phyloP scores from a whole-genome alignment of 2,329 filamentous ascomycete species.

The Aspergillus nomiae region DNA sequence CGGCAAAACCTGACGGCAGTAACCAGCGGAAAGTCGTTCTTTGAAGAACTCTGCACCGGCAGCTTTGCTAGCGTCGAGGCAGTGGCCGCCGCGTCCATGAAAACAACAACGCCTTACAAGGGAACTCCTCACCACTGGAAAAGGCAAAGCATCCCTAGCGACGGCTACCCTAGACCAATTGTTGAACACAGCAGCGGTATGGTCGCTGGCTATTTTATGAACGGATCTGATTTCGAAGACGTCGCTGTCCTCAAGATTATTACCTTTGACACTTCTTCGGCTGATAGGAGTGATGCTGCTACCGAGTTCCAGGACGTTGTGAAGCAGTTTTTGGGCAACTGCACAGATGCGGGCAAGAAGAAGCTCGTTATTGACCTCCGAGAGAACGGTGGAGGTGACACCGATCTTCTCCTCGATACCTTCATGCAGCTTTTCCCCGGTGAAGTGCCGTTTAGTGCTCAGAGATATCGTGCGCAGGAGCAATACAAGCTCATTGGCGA shows the following conservation, averaged over 20 bases:
- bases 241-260: constrained; percentile 49
- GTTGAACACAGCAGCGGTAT: constrained; percentile 36
- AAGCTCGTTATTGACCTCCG: constrained; percentile 65
- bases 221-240: constrained; percentile 39
- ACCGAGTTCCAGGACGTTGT: constrained; percentile 42
- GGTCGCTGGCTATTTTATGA: constrained; percentile 49
- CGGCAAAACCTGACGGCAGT: constrained; percentile 34
- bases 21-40: constrained; percentile 43
- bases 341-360: constrained; percentile 50
- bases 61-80: constrained; percentile 5
- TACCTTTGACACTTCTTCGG: constrained; percentile 33
- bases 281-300: constrained; percentile 8
- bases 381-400: constrained; percentile 59
- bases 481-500: constrained; percentile 33
- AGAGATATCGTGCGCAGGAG: constrained; percentile 47
- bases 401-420: constrained; percentile 47
- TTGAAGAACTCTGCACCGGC: constrained; percentile 38
- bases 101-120: background rate
- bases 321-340: constrained; percentile 50
- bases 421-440: constrained; percentile 57
- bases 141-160: constrained; percentile 9
- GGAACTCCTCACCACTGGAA: constrained; percentile 18
- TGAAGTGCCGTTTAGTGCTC: constrained; percentile 43
- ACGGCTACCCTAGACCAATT: constrained; percentile 42
- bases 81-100: background rate